Percentiles rank a stretch among this genome's conserved stretches.
Evolutionary conservation across 1,284 basidiomycete genomes (phyloP).

Genomic region (Leucoagaricus sp.): DNA sequence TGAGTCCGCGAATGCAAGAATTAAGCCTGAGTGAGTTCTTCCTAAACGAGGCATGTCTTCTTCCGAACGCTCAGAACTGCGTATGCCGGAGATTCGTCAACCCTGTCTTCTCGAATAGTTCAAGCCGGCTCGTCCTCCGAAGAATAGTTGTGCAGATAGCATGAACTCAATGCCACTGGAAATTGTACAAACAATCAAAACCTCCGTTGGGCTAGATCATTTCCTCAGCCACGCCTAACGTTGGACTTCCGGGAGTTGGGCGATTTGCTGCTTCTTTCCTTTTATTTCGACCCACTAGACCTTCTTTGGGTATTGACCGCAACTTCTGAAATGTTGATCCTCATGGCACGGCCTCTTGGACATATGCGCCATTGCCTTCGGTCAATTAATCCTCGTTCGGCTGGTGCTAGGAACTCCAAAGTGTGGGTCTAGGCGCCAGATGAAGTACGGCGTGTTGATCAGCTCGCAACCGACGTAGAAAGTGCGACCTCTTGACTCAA

Average conservation of each 20-base stretch:
- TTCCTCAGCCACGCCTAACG: background rate
- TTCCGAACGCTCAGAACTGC: background rate
- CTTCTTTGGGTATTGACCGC: background rate
- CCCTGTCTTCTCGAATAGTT: background rate
- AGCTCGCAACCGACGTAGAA: background rate
- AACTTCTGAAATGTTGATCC: too few relatives aligned
- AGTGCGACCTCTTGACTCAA: background rate
- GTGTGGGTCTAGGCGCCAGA: background rate
- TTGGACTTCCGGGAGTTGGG: too few relatives aligned
- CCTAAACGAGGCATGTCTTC: background rate
- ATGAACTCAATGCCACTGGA: background rate
- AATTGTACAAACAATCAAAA: background rate
- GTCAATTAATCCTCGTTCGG: background rate
- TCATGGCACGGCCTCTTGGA: background rate
- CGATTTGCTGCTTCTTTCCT: too few relatives aligned
- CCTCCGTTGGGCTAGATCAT: background rate
- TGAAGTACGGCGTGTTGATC: background rate
- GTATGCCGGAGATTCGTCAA: background rate
- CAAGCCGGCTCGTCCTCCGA: conserved; percentile 7
- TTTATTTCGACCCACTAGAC: background rate
- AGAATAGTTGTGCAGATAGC: background rate
- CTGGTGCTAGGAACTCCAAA: background rate
- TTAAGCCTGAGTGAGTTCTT: background rate
- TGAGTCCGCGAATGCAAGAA: background rate
- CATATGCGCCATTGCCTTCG: background rate